Evolutionary conservation across 352 stramenopile genomes (phyloP), one percentile per base, ranked within the genome.

Genomic region (Globisporangium nagaii): DNA sequence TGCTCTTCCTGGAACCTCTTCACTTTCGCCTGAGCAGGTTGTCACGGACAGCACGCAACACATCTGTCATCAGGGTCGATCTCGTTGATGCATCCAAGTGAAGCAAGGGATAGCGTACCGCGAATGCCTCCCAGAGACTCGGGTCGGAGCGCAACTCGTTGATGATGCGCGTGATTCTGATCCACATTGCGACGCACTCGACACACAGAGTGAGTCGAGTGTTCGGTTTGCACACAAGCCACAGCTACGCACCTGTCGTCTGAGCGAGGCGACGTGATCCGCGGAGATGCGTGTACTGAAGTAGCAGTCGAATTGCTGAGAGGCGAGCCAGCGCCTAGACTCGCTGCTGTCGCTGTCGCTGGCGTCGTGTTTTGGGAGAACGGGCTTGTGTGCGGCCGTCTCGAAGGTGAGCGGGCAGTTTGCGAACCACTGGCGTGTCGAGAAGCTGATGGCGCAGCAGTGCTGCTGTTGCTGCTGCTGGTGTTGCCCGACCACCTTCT

Each of bases 71-170:
- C n/a, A n/a, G n/a, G n/a, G n/a, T n/a, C n/a, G n/a, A n/a, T n/a
- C n/a, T n/a, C n/a, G n/a, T n/a, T n/a, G n/a, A n/a, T n/a, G n/a
- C n/a, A n/a, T n/a, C n/a, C n/a, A n/a, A 45, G 30, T 19, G n/a
- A 41, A 17, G 5, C 20, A 50, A 15, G 8, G 9, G 12, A 37
- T 49, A n/a, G n/a, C 36, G 10, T 49, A 83, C 74, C 55, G 77
- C 63, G 39, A 93, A 93, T 6, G 62, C 58, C 24, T 64, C 68
- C 71, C 76, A 88, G 15, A 74, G 55, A 1, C 52, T 58, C 19
- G 79, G 70, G 57, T 93, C 78, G 7, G 77, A 42, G 4, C 75
- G 78, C 30, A 93, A 47, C 5, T 90, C 74, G 28, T 65, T 63
- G 24, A 93, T 58, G 13, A 90, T 63, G 10, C 55, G 45, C 9